Conservation (phyloP, 805 yeast genomes). For the Zygotorulaspora chibaensis region DNA sequence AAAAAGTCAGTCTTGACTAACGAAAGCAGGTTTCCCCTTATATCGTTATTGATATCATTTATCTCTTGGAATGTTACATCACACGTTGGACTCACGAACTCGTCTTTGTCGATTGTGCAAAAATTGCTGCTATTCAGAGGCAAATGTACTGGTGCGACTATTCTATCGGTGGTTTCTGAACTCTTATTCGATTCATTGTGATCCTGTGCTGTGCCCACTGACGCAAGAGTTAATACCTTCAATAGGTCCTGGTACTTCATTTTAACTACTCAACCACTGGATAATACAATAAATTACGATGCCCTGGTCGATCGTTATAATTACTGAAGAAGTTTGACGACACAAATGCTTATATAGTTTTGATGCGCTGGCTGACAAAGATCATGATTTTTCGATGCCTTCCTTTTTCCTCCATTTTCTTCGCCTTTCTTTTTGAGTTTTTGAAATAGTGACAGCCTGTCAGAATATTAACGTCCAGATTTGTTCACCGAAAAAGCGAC, state of each 20-base stretch:
- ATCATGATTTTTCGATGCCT: not conserved
- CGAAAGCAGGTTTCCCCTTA: slow-evolving; percentile 54
- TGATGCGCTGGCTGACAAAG: not conserved
- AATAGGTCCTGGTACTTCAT: not conserved
- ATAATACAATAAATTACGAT: no score
- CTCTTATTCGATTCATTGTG: not conserved
- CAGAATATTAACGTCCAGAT: not conserved
- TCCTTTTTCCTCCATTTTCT: not conserved
- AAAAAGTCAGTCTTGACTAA: slow-evolving; percentile 76
- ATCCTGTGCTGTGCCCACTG: not conserved
- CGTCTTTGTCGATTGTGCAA: slow-evolving; percentile 34
- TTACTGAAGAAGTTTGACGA: no score
- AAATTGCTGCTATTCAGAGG: slow-evolving; percentile 21
- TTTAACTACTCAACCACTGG: not conserved
- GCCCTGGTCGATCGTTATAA: no score
- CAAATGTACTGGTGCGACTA: slow-evolving; percentile 6
- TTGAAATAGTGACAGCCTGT: not conserved
- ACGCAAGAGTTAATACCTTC: not conserved
- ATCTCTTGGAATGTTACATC: slow-evolving; percentile 45
- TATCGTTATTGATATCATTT: slow-evolving; percentile 45
- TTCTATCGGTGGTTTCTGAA: not conserved
- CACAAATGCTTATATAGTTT: no score
- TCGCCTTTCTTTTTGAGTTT: not conserved
- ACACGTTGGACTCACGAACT: slow-evolving; percentile 34
- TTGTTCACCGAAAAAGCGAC: not conserved